A percentile compares a stretch with the other conserved stretches of the same genome.
Evolutionary conservation across 176 grass and related monocot genomes (phyloP).

Genomic region (Aegilops umbellulata): DNA sequence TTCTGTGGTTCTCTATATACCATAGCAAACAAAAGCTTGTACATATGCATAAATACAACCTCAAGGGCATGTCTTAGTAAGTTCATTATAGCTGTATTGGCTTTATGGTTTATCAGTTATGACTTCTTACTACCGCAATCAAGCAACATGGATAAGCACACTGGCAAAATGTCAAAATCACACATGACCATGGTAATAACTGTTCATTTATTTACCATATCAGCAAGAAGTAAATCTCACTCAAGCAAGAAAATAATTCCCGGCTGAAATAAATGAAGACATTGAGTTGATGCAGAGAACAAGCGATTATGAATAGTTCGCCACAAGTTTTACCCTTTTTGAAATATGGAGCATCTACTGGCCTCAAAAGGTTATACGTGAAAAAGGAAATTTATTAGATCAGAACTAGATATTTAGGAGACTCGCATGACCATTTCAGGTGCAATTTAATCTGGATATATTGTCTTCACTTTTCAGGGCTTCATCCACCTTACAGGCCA

Average conservation of each 20-base stretch:
- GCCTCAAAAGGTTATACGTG: neutral
- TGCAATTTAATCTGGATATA: constrained; percentile 1
- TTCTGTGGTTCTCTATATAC: constrained; percentile 7
- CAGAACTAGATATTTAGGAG: constrained; percentile 21
- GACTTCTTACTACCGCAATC: neutral
- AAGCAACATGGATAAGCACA: neutral
- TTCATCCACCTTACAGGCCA: neutral
- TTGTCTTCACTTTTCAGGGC: neutral
- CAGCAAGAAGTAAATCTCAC: neutral
- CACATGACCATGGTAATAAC: neutral
- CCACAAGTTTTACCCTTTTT: neutral
- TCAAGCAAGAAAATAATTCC: neutral
- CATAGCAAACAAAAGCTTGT: neutral
- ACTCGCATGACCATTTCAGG: neutral
- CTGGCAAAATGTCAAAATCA: neutral
- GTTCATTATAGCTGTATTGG: constrained; percentile 10
- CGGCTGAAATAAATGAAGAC: neutral
- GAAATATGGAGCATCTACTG: neutral
- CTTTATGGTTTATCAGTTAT: neutral
- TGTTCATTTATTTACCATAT: neutral
- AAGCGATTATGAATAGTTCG: neutral
- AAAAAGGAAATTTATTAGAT: neutral
- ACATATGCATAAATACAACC: neutral
- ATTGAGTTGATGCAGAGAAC: neutral
- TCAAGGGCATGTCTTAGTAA: constrained; percentile 11